Evolutionary conservation across 2,329 filamentous ascomycete genomes (phyloP), one percentile per base, ranked within the genome.

Genomic region (Amylocarpus encephaloides): DNA sequence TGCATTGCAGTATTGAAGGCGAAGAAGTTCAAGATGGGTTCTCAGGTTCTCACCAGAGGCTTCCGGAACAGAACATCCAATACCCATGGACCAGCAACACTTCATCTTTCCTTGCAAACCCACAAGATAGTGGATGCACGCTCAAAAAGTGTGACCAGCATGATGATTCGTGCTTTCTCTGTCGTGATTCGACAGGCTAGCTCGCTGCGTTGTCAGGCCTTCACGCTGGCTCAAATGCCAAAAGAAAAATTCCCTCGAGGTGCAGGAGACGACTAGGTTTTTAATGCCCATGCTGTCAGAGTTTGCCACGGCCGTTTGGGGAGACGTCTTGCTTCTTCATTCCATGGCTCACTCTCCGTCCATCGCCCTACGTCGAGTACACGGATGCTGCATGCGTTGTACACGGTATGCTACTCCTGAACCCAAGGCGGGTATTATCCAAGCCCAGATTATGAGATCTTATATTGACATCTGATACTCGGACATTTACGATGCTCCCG

Each of bases 141-240:
- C 15, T 29, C 15, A 38, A 46, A 46, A 46, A 46, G 43, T 46
- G 43, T 46, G 43, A 46, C 19, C 43, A 46, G 38, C 32, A n/a
- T 36, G 32, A 46, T 46, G 43, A 46, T 46, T 46, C 43, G 43
- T 18, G n/a, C 26, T 32, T 13, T 16, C 34, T 16, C 34, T 16
- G 12, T 36, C 34, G 34, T 16, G n/a, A n/a, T n/a, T n/a, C n/a
- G n/a, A n/a, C 15, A 36, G 34, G 12, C 34, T 13, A 36, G 34
- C 5, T 36, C 15, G 34, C 34, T 36, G 34, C 34, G 34, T 36
- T 36, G 34, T 36, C 34, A 36, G 12, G 12, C 34, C 3, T 36
- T 36, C 34, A 13, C 15, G 34, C 15, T 16, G 15, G 11, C 15
- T 36, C 34, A 13, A 36, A 36, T 4, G 10, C 34, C 12, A 13